phyloP scores from a whole-genome alignment of 192 early-diverging fungal species.

The Lunasporangiospora selenospora region DNA sequence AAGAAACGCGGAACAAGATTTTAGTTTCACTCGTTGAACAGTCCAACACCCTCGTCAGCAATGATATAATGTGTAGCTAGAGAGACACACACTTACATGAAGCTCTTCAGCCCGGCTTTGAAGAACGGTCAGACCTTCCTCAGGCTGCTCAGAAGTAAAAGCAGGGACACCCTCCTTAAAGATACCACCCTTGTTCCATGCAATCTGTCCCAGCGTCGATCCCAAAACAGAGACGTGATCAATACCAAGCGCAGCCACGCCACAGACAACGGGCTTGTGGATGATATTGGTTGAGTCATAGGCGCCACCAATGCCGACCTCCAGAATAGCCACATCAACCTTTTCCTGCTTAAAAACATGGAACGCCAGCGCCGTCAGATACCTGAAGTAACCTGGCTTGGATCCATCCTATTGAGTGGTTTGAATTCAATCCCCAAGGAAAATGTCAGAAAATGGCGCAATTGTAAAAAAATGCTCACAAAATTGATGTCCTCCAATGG shows the following conservation, averaged over 20 bases:
- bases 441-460: too few relatives aligned
- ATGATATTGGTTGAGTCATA: slow-evolving; percentile 89
- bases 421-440: too few relatives aligned
- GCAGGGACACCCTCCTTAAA: slow-evolving; percentile 78
- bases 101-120: slow-evolving; percentile 71
- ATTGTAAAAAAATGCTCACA: too few relatives aligned
- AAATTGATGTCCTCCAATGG: too few relatives aligned
- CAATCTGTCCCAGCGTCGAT: slow-evolving; percentile 76
- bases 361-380: slow-evolving; percentile 88
- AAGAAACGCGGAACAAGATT: background rate
- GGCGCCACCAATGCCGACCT: slow-evolving; percentile 85
- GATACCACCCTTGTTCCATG: slow-evolving; percentile 88
- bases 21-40: too few relatives aligned
- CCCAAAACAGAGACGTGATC: slow-evolving; percentile 79
- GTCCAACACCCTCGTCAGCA: too few relatives aligned
- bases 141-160: slow-evolving; percentile 74
- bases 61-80: too few relatives aligned
- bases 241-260: slow-evolving; percentile 79
- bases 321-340: slow-evolving; percentile 82
- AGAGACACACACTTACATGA: slow-evolving; percentile 50
- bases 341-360: slow-evolving; percentile 86
- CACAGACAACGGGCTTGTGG: slow-evolving; percentile 75
- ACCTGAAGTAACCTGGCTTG: slow-evolving; percentile 88
- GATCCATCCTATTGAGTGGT: slow-evolving; percentile 53
- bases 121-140: slow-evolving; percentile 72